Base-by-base conservation (phyloP, 441 rosid genomes). In the Heliophila coronopifolia region DNA sequence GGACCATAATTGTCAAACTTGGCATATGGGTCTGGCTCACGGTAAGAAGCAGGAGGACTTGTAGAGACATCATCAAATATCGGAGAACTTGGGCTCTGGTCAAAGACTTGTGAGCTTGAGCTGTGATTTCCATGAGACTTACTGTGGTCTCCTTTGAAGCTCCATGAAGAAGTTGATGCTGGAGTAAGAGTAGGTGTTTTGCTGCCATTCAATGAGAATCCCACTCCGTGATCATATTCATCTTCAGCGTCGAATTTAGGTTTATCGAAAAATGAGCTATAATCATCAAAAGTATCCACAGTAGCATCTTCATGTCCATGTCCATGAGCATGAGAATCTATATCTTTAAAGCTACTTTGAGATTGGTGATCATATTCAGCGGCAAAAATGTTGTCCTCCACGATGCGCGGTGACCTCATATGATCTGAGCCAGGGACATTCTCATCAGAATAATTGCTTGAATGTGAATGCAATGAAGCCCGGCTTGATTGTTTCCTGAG, bases 1-100 rank as follows among this genome's bases (percentile, higher is more conserved):
- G 65, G 66, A 49, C 58, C 75, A 54, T 76, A 81, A 54, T 77
- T 72, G 66, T 84, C 94, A 65, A 80, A 87, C 61, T 33, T 59
- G 9, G 51, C 46, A 44, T 41, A 44, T 58, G 70, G 61, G 53
- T 59, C 61, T 33, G 58, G 54, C 58, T 41, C 69, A 65, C 43
- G 69, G 76, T 66, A 69, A 54, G 66, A 63, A 27, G 41, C 65
- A 4, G 12, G 49, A 40, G 76, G 71, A 61, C 68, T 50, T 38
- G 71, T 56, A 24, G 65, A 47, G 40, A 56, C 65, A 57, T 65
- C 74, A 53, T 75, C 70, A 40, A 76, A 75, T 27, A 69, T 42
- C 16, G 63, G 50, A 41, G 61, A 34, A 36, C 73, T 26, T 30
- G 30, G 59, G 32, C 20, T 42, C 50, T 74, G 80, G 17, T 53